Evolutionary conservation across 805 yeast genomes (phyloP), one percentile per base, ranked within the genome.

Genomic region (Saturnispora sekii): DNA sequence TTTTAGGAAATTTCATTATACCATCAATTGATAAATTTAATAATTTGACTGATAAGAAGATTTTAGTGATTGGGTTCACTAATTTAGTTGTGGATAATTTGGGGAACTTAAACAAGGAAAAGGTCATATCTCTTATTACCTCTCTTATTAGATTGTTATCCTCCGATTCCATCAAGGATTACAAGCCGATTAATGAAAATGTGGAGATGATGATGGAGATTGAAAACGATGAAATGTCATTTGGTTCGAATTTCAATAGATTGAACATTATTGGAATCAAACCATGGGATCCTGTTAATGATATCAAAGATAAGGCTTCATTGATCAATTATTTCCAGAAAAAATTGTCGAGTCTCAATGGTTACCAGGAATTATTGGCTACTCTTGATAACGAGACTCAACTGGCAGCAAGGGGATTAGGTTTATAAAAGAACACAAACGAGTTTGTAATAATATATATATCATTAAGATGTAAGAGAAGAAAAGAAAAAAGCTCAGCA

Each of bases 171-270:
- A 61, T 65, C 40, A 54, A 52, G 31, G 60, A 62, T 35, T 63
- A 62, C 46, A 59, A 59, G 43, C 53, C 55, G 6, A 48, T 61
- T 3, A 61, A 66, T 35, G 70, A 68, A 28, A 63, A 68, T 32
- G 62, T 61, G 34, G 79, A 74, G 40, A 55, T 73, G 16, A 82
- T 81, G 51, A 54, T 74, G 29, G 88, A 83, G 43, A 57, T 73
- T 21, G 95, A 88, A 49, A 60, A 58, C 41, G 66, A 62, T 37
- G 73, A 81, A 41, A 60, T 71, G 2, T 70, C 93, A 2, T 93
- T 89, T 63, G 97, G 97, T 2, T 81, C 96, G 0, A 77, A 81
- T 43, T 93, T 77, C 62, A 84, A 94, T 43, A 79, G 75, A 56
- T 68, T 93, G 48, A 77, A 74, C 1, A 74, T 84, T 2, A 79